Conservation (phyloP, 129 eudicot species). For the Gnaphalium uliginosum region DNA sequence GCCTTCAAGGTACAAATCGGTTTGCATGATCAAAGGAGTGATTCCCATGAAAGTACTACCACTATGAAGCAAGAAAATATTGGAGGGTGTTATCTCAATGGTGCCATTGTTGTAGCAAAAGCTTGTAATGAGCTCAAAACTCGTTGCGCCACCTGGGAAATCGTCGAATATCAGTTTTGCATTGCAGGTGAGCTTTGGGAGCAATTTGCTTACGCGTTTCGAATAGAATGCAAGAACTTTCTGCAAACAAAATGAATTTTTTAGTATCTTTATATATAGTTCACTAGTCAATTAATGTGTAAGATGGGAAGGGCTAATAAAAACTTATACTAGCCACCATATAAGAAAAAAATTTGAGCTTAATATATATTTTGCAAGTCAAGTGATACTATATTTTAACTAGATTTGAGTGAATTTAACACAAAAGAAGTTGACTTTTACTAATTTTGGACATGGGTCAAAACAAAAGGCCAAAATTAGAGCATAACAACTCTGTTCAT, state of each 20-base stretch:
- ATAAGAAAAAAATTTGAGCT: too few species aligned
- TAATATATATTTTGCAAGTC: neutral
- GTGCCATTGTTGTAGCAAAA: constrained; percentile 62
- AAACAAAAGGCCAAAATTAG: neutral
- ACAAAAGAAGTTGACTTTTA: neutral
- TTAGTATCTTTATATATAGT: neutral
- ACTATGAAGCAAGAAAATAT: constrained; percentile 45
- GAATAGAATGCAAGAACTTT: constrained; percentile 43
- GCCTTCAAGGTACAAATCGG: constrained; percentile 32
- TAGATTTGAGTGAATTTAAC: neutral
- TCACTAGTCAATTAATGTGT: neutral
- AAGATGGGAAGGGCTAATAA: neutral
- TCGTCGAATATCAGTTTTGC: constrained; percentile 47
- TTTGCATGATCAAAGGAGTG: constrained; percentile 41
- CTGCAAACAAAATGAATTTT: constrained; percentile 34
- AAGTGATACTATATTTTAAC: neutral
- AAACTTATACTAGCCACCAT: neutral
- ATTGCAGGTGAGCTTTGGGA: constrained; percentile 4
- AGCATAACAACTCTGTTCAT: neutral
- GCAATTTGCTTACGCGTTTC: constrained; percentile 37
- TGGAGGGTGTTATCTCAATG: constrained; percentile 46
- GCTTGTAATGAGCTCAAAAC: constrained; percentile 59
- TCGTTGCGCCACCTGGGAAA: constrained; percentile 63
- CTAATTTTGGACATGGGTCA: neutral
- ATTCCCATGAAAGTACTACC: constrained; percentile 59